Conservation (phyloP, 257 asterid genomes). For the Penstemon davidsonii region DNA sequence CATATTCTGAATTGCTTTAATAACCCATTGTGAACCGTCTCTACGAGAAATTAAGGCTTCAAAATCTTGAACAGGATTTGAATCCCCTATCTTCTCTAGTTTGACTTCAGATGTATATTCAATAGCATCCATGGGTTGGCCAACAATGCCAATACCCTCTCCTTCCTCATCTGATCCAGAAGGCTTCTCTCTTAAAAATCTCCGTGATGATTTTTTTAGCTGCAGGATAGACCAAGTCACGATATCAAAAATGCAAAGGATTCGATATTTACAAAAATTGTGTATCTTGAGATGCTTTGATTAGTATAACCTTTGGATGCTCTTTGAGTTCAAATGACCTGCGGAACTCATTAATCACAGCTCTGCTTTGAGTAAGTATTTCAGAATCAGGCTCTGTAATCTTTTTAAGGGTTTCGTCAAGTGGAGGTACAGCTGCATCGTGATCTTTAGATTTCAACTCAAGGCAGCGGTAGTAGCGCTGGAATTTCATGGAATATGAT, state of each 20-base stretch:
- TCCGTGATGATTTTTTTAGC: slow-evolving; percentile 82
- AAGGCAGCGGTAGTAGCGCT: slow-evolving; percentile 78
- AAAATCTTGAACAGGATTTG: slow-evolving; percentile 80
- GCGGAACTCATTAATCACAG: slow-evolving; percentile 61
- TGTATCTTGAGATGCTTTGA: slow-evolving; percentile 7
- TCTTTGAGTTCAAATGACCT: slow-evolving; percentile 74
- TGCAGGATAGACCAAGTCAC: slow-evolving; percentile 40
- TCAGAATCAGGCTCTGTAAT: slow-evolving; percentile 82
- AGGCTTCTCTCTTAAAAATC: slow-evolving; percentile 64
- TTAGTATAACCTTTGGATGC: slow-evolving; percentile 73
- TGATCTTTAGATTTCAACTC: slow-evolving; percentile 83
- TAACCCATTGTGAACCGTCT: slow-evolving; percentile 82
- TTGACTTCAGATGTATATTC: slow-evolving; percentile 54
- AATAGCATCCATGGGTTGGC: slow-evolving; percentile 53
- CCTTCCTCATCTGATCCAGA: slow-evolving; percentile 69
- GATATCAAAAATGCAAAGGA: slow-evolving; percentile 6
- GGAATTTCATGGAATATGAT: slow-evolving; percentile 26
- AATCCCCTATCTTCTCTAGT: slow-evolving; percentile 64
- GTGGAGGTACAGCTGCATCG: slow-evolving; percentile 78
- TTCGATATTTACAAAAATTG: neutral
- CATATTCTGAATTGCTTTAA: slow-evolving; percentile 73
- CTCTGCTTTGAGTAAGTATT: slow-evolving; percentile 51
- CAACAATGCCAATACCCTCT: slow-evolving; percentile 42
- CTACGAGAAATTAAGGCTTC: slow-evolving; percentile 84
- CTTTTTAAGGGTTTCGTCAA: slow-evolving; percentile 76